phyloP scores from a whole-genome alignment of 129 eudicot genomes.

The Logfia minima region DNA sequence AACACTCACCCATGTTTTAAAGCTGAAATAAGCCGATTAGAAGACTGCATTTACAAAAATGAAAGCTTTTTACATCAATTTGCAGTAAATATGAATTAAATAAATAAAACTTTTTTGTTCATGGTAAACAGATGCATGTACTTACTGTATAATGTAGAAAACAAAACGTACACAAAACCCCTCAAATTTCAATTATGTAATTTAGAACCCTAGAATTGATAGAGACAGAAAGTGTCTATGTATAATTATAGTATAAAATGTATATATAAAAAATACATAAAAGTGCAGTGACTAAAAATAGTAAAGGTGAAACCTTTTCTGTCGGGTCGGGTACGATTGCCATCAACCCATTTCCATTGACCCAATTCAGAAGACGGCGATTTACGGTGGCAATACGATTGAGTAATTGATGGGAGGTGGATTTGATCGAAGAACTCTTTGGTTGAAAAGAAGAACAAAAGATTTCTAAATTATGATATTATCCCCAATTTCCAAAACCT shows the following conservation, averaged over 20 bases:
- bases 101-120: not conserved
- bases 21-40: not conserved
- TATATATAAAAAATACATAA: not conserved
- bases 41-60: not conserved
- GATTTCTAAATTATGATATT: not conserved
- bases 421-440: not conserved
- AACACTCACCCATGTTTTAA: conserved; percentile 3
- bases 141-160: conserved; percentile 7
- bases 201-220: conserved; percentile 28
- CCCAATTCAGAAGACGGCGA: not conserved
- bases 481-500: conserved; percentile 53
- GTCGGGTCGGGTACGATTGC: conserved; percentile 45
- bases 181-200: conserved; percentile 8
- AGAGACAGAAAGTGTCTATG: conserved; percentile 2
- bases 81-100: not conserved
- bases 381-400: not conserved
- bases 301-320: conserved; percentile 39
- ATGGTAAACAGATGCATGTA: conserved; percentile 13
- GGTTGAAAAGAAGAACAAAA: not conserved
- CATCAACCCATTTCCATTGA: conserved; percentile 24
- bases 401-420: not conserved
- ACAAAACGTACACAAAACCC: conserved; percentile 20
- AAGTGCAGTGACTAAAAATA: conserved; percentile 1
- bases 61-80: not conserved
- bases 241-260: not conserved